Evolutionary conservation across 345 rosid species (phyloP).

Genomic region (Kernera saxatilis): DNA sequence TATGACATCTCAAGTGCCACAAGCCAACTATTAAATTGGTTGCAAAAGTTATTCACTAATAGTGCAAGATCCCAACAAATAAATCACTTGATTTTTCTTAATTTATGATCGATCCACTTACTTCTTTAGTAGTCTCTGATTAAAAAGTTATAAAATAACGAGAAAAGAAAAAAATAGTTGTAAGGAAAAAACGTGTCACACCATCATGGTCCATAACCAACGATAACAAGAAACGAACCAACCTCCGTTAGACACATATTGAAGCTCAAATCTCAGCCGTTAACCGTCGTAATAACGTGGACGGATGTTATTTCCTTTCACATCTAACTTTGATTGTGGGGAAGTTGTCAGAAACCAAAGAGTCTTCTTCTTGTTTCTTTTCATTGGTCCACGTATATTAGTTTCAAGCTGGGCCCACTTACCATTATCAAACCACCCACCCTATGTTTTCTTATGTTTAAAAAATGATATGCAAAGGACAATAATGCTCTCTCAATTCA

Average conservation of each 20-base stretch:
- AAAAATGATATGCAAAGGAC: constrained; percentile 10
- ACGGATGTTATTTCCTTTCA: constrained; percentile 2
- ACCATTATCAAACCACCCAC: constrained; percentile 13
- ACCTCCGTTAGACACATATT: not conserved
- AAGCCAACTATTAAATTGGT: not conserved
- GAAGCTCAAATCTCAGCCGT: constrained; percentile 14
- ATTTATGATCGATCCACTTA: not conserved
- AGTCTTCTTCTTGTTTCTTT: not conserved
- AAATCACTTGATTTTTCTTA: not conserved
- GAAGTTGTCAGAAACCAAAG: constrained; percentile 29
- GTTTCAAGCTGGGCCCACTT: not conserved
- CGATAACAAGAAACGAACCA: constrained; percentile 9
- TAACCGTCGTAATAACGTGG: constrained; percentile 23
- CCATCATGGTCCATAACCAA: not conserved
- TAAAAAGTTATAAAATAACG: not conserved
- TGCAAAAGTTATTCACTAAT: not conserved
- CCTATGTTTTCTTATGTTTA: not conserved
- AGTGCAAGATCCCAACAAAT: not conserved
- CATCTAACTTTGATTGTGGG: constrained; percentile 11
- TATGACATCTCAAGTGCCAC: not conserved
- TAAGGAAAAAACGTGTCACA: constrained; percentile 7
- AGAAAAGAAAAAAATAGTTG: not conserved
- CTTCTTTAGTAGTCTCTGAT: not conserved
- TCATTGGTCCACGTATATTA: constrained; percentile 16
- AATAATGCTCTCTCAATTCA: constrained; percentile 20